phyloP scores from a whole-genome alignment of 441 rosid genomes.

The Populus trichocarpa region DNA sequence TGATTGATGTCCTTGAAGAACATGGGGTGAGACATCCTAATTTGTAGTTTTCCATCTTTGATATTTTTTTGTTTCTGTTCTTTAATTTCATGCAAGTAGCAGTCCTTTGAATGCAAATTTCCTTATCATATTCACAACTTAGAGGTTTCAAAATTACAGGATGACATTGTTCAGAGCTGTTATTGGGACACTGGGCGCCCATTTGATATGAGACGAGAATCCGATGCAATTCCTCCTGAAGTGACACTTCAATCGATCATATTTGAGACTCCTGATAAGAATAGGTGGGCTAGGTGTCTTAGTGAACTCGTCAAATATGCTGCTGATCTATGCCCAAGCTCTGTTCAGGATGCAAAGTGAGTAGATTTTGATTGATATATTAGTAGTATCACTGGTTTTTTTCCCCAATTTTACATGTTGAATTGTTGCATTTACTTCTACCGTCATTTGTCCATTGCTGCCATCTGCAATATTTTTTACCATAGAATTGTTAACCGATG shows the following conservation, averaged over 20 bases:
- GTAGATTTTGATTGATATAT: conserved; percentile 21
- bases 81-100: conserved; percentile 16
- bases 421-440: neutral
- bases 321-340: conserved; percentile 94
- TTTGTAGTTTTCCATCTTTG: conserved; percentile 4
- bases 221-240: conserved; percentile 91
- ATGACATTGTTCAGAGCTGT: conserved; percentile 98
- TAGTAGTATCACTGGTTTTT: conserved; percentile 10
- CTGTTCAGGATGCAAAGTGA: conserved; percentile 97
- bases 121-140: conserved; percentile 18
- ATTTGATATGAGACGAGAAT: conserved; percentile 89
- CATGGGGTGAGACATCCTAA: conserved; percentile 71
- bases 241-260: conserved; percentile 95
- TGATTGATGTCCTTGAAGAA: conserved; percentile 95
- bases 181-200: conserved; percentile 97
- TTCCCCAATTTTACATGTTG: conserved; percentile 6
- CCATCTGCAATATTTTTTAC: neutral
- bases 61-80: conserved; percentile 14
- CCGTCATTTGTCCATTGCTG: conserved; percentile 4
- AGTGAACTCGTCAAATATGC: conserved; percentile 95
- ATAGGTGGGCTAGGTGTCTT: conserved; percentile 97
- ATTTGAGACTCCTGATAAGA: conserved; percentile 98
- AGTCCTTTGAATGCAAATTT: conserved; percentile 4
- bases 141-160: conserved; percentile 45
- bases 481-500: neutral